Conservation (phyloP, 345 rosid species). For the Geranium brycei region DNA sequence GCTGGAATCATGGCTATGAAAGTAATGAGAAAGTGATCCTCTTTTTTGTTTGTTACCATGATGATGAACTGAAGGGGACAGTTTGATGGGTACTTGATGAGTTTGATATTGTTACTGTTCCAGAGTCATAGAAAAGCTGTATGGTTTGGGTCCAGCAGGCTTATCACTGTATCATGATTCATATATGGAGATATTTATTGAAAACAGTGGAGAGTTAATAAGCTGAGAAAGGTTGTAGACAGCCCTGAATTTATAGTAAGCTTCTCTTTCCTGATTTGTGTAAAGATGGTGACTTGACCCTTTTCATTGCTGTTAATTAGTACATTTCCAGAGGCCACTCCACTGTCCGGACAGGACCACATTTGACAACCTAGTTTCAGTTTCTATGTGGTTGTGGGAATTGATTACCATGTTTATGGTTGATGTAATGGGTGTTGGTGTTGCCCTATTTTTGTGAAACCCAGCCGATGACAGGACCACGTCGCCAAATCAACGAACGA, state of each 20-base stretch:
- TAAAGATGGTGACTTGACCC: background rate
- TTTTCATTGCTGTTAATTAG: background rate
- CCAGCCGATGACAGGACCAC: background rate
- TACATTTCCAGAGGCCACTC: background rate
- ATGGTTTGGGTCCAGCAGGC: background rate
- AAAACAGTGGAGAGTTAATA: background rate
- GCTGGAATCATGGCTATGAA: no score
- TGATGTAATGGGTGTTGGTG: no score
- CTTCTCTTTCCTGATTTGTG: conserved; percentile 4
- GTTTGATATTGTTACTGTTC: background rate
- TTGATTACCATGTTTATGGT: no score
- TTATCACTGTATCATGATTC: background rate
- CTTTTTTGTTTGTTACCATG: background rate
- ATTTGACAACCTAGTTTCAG: no score
- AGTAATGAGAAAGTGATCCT: no score
- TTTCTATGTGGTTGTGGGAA: no score
- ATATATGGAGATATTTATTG: background rate
- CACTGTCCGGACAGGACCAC: background rate
- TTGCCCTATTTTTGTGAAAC: no score
- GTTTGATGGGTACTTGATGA: background rate
- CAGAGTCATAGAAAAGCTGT: background rate
- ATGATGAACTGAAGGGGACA: background rate
- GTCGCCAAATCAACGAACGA: no score
- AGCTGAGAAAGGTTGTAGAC: background rate
- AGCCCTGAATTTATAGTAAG: background rate